Percentiles rank a stretch among this genome's conserved stretches.
Conservation (phyloP, 495 filamentous ascomycete genomes). For the Aspergillus olivimuriae region DNA sequence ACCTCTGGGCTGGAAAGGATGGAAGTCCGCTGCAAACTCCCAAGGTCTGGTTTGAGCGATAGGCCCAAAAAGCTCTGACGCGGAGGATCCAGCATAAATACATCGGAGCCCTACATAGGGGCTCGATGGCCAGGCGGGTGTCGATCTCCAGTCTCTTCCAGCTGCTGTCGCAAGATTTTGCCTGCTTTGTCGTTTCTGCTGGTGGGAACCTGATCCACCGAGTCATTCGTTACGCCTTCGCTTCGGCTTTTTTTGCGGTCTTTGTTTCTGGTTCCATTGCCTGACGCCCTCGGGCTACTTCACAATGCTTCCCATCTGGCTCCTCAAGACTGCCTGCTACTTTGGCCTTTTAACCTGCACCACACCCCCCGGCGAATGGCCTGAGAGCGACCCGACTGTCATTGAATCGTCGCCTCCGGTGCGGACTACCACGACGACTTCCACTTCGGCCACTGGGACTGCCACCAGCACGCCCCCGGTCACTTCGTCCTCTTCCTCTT, state of each 20-base stretch:
- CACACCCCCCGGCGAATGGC: conserved; percentile 30
- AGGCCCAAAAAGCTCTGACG: no score
- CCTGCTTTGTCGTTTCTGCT: no score
- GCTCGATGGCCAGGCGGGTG: neutral
- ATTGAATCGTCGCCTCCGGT: conserved; percentile 18
- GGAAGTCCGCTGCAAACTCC: no score
- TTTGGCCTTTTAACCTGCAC: conserved; percentile 36
- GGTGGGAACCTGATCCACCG: conserved; percentile 3
- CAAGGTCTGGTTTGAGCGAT: no score
- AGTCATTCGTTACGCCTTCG: conserved; percentile 23
- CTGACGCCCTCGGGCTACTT: conserved; percentile 14
- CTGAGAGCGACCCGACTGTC: conserved; percentile 18
- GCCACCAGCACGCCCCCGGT: conserved; percentile 8
- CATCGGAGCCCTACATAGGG: neutral
- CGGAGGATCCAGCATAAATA: neutral
- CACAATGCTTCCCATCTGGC: conserved; percentile 24
- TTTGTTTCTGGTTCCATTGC: conserved; percentile 1
- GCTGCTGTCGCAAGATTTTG: no score
- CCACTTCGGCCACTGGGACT: conserved; percentile 9
- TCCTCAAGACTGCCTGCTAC: conserved; percentile 25
- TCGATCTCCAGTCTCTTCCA: conserved; percentile 3
- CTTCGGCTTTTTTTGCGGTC: conserved; percentile 10
- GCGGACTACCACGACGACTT: conserved; percentile 10
- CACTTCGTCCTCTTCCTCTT: conserved; percentile 10
- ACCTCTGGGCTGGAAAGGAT: neutral